Percentiles rank a stretch among this genome's conserved stretches.
Evolutionary conservation across 2,329 filamentous ascomycete genomes (phyloP).

Genomic region (Aspergillus pseudoterreus): DNA sequence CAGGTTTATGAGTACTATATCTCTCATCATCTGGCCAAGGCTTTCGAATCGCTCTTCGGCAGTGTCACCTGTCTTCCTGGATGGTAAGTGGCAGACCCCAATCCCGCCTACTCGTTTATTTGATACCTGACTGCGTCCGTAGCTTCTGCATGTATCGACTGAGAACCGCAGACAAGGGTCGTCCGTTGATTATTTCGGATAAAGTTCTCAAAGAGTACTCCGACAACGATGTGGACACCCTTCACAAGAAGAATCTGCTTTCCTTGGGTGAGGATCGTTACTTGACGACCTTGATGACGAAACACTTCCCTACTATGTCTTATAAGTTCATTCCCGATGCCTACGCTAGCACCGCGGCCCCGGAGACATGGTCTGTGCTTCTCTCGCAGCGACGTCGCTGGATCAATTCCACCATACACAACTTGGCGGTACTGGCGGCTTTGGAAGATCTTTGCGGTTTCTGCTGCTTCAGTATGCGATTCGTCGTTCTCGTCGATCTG

Average conservation of each 20-base stretch:
- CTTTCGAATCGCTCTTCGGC: conserved; percentile 95
- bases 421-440: conserved; percentile 83
- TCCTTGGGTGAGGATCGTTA: conserved; percentile 96
- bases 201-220: conserved; percentile 83
- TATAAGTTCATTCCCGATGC: conserved; percentile 96
- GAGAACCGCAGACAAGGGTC: conserved; percentile 87
- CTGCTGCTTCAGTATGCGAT: conserved; percentile 98
- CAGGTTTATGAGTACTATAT: conserved; percentile 99
- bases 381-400: conserved; percentile 97
- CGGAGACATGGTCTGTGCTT: conserved; percentile 88
- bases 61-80: conserved; percentile 98
- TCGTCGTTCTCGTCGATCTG: conserved; percentile 91
- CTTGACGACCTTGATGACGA: conserved; percentile 95
- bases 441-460: conserved; percentile 95
- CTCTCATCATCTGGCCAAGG: conserved; percentile 93
- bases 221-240: conserved; percentile 83
- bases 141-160: conserved; percentile 99
- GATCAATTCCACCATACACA: conserved; percentile 99
- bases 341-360: conserved; percentile 88
- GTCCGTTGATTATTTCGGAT: conserved; percentile 89
- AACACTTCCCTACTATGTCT: conserved; percentile 91
- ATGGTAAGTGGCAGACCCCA: conserved; percentile 65
- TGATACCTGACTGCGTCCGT: conserved; percentile 28
- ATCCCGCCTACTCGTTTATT: neutral
- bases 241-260: conserved; percentile 91